These are phyloP conservation scores for Boletellus sp. DNA, from an alignment of 1,284 basidiomycete species.

Conservation along the genomic window DNA sequence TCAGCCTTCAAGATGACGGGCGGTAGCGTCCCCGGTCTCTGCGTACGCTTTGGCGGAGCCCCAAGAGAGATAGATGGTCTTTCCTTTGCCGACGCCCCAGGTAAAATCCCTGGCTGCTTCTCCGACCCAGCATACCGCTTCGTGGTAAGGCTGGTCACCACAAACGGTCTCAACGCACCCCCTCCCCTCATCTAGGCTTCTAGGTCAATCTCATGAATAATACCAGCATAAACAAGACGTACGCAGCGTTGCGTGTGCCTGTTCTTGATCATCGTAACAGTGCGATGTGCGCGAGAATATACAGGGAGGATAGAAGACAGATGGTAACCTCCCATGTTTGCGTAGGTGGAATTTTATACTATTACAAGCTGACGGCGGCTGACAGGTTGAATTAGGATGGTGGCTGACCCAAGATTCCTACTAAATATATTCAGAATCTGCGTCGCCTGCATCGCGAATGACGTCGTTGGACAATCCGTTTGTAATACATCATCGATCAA, in stretches of 20 bases:
- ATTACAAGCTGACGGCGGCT: constrained; percentile 9
- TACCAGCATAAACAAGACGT: background rate
- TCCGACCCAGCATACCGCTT: background rate
- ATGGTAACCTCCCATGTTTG: background rate
- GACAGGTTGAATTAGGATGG: background rate
- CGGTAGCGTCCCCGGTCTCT: background rate
- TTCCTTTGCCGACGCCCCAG: background rate
- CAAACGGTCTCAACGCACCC: background rate
- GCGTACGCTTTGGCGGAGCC: background rate
- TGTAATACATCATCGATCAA: too few relatives aligned
- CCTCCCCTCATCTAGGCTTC: background rate
- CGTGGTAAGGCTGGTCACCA: background rate
- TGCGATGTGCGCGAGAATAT: background rate
- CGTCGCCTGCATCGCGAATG: too few relatives aligned
- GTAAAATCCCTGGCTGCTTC: background rate
- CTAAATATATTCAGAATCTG: background rate
- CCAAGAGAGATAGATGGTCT: background rate
- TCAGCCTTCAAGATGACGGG: background rate
- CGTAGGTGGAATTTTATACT: constrained; percentile 6
- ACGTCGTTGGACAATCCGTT: too few relatives aligned
- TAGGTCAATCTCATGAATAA: background rate
- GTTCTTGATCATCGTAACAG: background rate
- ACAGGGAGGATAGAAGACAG: background rate
- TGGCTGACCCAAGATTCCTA: constrained; percentile 5
- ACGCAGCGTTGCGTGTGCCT: background rate